Evolutionary conservation across 352 stramenopile genomes (phyloP), one percentile per base, ranked within the genome.

Genomic region (Globisporangium ultimum): DNA sequence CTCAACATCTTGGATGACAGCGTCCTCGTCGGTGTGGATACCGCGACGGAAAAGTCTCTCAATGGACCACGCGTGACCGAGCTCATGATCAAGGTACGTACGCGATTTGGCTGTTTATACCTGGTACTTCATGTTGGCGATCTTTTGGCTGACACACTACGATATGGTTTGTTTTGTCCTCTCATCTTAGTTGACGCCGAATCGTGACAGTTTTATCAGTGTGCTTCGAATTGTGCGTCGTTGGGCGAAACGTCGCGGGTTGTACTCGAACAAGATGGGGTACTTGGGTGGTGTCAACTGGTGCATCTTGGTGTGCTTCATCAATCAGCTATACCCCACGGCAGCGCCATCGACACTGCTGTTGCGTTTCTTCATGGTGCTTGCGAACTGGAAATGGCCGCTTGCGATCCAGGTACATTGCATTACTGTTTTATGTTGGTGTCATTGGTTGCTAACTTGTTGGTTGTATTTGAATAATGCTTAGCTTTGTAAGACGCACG

Each of bases 231-330:
- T 95, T 43, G 87, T 97, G 48, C 76, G 89, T 67, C 78, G 84
- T 52, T 97, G 89, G 89, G 85, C 86, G 17, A 97, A 97, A 55
- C 76, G 81, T 36, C 75, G 98, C 24, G 98, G 98, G 22, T 67
- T 99, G 28, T 99, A 99, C 75, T 98, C 91, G 48, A 99, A 99
- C 84, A 98, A 99, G 63, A 94, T 99, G 73, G 98, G 97, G 11
- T 99, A 99, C 68, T 73, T 99, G 2, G 97, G 98, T 52, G 98
- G 98, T 64, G 92, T 99, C 18, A 99, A 99, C 74, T 99, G 87
- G 78, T 98, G 96, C 58, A 99, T 99, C 64, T 76, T 99, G 50
- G 95, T 98, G 22, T 97, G 91, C 63, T 98, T 97, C 52, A 91
- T 99, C 50, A 98, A 96, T 46, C 87, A 95, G 55, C 58, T 96